These are phyloP conservation scores for Calonectria leucothoes DNA, from an alignment of 2,329 filamentous ascomycete species.

Conservation along the genomic window DNA sequence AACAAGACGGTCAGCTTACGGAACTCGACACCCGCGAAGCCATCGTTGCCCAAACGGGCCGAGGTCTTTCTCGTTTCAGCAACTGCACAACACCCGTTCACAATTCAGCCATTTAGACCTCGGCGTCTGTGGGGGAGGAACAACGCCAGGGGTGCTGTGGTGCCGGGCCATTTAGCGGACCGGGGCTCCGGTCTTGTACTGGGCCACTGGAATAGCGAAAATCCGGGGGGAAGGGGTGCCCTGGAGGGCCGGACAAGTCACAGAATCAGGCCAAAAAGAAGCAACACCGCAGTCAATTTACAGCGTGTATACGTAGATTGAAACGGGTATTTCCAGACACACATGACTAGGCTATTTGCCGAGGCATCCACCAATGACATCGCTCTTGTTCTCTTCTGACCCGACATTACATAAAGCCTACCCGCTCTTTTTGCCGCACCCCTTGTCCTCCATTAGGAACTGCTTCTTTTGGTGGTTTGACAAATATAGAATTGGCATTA, in stretches of 20 bases:
- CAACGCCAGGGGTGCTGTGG: not conserved
- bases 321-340: not conserved
- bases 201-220: not conserved
- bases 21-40: constrained; percentile 1
- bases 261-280: not conserved
- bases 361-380: not conserved
- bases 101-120: not conserved
- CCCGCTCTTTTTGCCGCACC: not conserved
- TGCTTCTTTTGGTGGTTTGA: not conserved
- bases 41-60: not conserved
- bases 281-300: not conserved
- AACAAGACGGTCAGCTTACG: not conserved
- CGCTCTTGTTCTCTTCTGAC: too few species aligned
- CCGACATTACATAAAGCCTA: not conserved
- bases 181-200: constrained; percentile 3
- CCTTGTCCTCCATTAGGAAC: not conserved
- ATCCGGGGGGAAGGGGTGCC: not conserved
- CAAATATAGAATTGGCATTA: not conserved
- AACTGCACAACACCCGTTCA: not conserved
- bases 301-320: not conserved
- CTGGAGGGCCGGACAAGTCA: not conserved
- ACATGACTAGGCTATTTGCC: not conserved
- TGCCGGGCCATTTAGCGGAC: not conserved
- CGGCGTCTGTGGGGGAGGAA: not conserved
- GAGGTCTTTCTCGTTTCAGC: not conserved